Percentiles rank a stretch among this genome's conserved stretches.
Conservation (phyloP, 306 rosid genomes). For the Dalbergia oliveri region DNA sequence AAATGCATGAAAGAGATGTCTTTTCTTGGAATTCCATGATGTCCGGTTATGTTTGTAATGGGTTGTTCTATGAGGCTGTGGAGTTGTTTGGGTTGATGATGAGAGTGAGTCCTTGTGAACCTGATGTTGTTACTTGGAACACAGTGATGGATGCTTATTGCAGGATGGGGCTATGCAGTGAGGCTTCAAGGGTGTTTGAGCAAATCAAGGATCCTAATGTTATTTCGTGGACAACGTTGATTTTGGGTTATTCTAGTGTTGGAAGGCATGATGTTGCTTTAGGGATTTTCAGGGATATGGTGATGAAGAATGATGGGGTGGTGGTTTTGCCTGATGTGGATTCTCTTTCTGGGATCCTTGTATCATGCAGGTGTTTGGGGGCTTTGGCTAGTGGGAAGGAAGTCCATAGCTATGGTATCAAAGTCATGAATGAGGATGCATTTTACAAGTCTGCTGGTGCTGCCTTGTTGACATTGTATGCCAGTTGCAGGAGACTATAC, state of each 20-base stretch:
- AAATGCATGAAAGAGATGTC: constrained; percentile 52
- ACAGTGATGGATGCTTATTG: constrained; percentile 60
- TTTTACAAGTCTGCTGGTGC: constrained; percentile 63
- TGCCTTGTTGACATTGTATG: constrained; percentile 60
- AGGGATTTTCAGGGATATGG: constrained; percentile 58
- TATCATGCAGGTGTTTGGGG: constrained; percentile 52
- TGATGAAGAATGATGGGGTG: constrained; percentile 6
- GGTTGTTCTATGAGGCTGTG: constrained; percentile 47
- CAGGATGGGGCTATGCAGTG: constrained; percentile 45
- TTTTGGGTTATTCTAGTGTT: constrained; percentile 49
- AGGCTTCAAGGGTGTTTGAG: constrained; percentile 49
- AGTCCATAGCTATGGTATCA: constrained; percentile 58
- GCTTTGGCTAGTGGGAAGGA: constrained; percentile 53
- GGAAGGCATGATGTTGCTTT: constrained; percentile 51
- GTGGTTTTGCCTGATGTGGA: constrained; percentile 55
- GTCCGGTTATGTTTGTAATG: constrained; percentile 55
- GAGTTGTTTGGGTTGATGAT: constrained; percentile 46
- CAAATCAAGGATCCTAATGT: constrained; percentile 56
- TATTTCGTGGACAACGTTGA: constrained; percentile 63
- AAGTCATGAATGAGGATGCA: constrained; percentile 37
- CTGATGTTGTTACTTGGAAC: constrained; percentile 62
- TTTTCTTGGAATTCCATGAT: constrained; percentile 61
- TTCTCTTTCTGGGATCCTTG: constrained; percentile 58
- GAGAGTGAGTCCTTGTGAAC: constrained; percentile 40
- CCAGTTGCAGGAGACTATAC: constrained; percentile 38